Evolutionary conservation across 805 yeast genomes (phyloP).

Genomic region (Yamadazyma phyllophila): DNA sequence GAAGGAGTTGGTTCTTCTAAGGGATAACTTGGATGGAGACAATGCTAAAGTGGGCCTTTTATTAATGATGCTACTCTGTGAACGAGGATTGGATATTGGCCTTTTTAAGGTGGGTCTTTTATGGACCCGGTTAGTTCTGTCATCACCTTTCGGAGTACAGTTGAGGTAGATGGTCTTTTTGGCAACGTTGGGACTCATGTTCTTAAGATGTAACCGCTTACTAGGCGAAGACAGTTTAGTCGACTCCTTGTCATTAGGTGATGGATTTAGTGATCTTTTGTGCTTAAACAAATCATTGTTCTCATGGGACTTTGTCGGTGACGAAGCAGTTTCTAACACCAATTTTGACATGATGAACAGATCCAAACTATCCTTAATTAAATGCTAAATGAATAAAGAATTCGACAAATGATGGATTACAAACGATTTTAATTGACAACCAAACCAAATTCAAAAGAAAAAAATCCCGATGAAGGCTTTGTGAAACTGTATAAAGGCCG

Average conservation of each 20-base stretch:
- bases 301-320: constrained; percentile 7
- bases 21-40: constrained; percentile 25
- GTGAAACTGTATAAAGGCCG: constrained; percentile 4
- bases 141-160: constrained; percentile 11
- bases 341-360: not conserved
- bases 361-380: not conserved
- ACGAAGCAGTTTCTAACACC: constrained; percentile 2
- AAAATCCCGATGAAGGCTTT: constrained; percentile 1
- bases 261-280: constrained; percentile 6
- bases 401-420: not conserved
- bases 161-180: constrained; percentile 25
- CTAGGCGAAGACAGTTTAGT: constrained; percentile 9
- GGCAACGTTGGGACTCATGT: constrained; percentile 37
- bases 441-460: constrained; percentile 1
- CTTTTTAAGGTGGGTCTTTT: constrained; percentile 15
- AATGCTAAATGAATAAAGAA: not conserved
- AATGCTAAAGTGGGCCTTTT: constrained; percentile 15
- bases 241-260: constrained; percentile 9
- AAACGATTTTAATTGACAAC: constrained; percentile 3
- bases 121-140: constrained; percentile 5
- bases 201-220: constrained; percentile 29
- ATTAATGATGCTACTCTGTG: constrained; percentile 24
- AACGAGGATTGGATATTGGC: constrained; percentile 23
- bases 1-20: constrained; percentile 35
- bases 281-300: constrained; percentile 1